Evolutionary conservation across 495 filamentous ascomycete genomes (phyloP), one percentile per base, ranked within the genome.

Genomic region (Bryoglossum gracile): DNA sequence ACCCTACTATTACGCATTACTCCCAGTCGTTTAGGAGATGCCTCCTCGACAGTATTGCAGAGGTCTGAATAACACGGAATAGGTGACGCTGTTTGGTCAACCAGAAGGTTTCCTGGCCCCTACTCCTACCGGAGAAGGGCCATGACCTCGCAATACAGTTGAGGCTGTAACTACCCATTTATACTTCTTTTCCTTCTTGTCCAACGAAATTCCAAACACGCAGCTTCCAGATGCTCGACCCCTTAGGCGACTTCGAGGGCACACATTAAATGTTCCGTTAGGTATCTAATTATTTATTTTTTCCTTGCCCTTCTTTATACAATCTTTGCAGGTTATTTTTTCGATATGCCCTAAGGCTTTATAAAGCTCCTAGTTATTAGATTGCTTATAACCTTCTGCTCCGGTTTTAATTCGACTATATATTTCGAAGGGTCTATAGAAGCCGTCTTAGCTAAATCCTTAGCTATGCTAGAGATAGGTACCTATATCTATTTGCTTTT

Each of bases 301-400:
- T 39, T 39, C 36, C 11, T 39, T 39, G 16, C 36, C 18, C 18
- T 39, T 19, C 36, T 8, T 8, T 19, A 21, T 25, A 21, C 1
- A 23, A 21, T 43, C 16, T 23, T 2, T 10, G 39, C n/a, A 43
- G 17, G 13, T 19, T 44, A 13, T 44, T 16, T 44, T 25, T 44
- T 44, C 16, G 16, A 44, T 44, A 44, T 44, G 16, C 42, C 42
- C 25, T 30, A 32, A 44, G 42, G 42, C 25, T 44, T 44, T 44
- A 19, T 19, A 33, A 25, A 44, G 22, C 42, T 32, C 25, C 41
- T 44, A 17, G 22, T 16, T 44, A 14, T 28, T 4, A 44, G 41
- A 44, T 26, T 47, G 32, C 30, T 47, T 47, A 19, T 19, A 47
- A 47, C 17, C 5, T 47, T 47, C 28, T 17, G 13, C 23, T 37